Evolutionary conservation across 2,329 filamentous ascomycete species (phyloP).

Genomic region (Aspergillus flavus): DNA sequence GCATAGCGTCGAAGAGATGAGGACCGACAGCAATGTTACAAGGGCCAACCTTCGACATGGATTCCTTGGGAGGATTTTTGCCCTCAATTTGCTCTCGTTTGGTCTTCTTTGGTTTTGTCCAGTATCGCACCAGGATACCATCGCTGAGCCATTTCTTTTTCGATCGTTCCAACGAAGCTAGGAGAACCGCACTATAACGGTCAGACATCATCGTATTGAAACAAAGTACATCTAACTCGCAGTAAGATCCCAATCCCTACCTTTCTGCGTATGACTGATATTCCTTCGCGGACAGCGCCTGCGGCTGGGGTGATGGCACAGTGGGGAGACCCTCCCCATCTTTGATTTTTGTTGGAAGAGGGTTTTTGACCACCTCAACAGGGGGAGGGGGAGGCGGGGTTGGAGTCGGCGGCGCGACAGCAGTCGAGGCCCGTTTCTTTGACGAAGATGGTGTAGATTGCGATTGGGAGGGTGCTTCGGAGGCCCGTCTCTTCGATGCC

Average conservation of each 20-base stretch:
- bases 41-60: conserved; percentile 58
- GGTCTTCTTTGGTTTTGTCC: conserved; percentile 60
- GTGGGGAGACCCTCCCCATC: conserved; percentile 59
- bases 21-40: conserved; percentile 65
- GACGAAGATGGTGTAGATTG: conserved; percentile 28
- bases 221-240: neutral
- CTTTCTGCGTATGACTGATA: conserved; percentile 64
- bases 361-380: conserved; percentile 38
- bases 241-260: conserved; percentile 27
- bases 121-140: conserved; percentile 59
- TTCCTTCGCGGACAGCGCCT: conserved; percentile 52
- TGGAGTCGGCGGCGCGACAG: conserved; percentile 24
- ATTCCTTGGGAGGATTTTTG: conserved; percentile 53
- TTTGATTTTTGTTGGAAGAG: conserved; percentile 55
- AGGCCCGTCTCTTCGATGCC: conserved; percentile 46
- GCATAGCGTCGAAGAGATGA: conserved; percentile 62
- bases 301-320: conserved; percentile 53
- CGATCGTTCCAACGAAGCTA: conserved; percentile 60
- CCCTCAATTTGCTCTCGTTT: conserved; percentile 52
- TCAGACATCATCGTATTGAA: conserved; percentile 16
- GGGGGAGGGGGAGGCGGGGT: conserved; percentile 31
- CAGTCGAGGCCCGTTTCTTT: conserved; percentile 40
- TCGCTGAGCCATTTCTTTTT: conserved; percentile 59
- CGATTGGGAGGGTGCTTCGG: conserved; percentile 39
- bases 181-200: conserved; percentile 56